Evolutionary conservation across 1,284 basidiomycete genomes (phyloP), one percentile per base, ranked within the genome.

Genomic region (Malassezia nana): DNA sequence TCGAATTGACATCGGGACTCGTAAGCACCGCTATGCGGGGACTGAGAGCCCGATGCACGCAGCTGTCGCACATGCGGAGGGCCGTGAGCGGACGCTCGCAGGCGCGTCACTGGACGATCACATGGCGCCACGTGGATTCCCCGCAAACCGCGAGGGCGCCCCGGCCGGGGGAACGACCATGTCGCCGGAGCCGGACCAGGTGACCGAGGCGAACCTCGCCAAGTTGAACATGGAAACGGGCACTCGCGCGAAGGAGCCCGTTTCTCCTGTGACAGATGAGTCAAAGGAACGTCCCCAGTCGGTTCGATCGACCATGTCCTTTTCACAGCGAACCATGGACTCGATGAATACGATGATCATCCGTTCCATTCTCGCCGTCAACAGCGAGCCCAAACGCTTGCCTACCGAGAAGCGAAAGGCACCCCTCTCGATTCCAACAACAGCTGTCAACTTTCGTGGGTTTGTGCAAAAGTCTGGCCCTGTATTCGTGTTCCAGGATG

Each of bases 381-480:
- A 62, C 4, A 41, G 62, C 6, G 65, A 66, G 10, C 65, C 68
- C 6, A 63, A 65, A 10, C 52, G 69, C 7, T 58, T 72, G 25
- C 67, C 69, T 0, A 63, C 66, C 0, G 62, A 67, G 15, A 60
- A 66, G 60, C 65, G 64, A 45, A 74, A 74, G 52, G 63, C 62
- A 29, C 59, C 66, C 6, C 62, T 74, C 5, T 65, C 63, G n/a
- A 50, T 74, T 5, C 57, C 66, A 0, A 67, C 67, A 1, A 72
- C 67, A 7, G 69, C 71, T 20, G 56, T 62, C 29, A 74, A 74
- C 57, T 70, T 74, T 32, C 63, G 71, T 22, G 69, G 64, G 4
- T 74, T 74, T 40, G 67, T 70, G 15, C 69, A 74, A 39, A 74
- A 72, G 51, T 64, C 60, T 9, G 68, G 68, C 3, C 68, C 69